Evolutionary conservation across 2,329 filamentous ascomycete species (phyloP), one percentile per base, ranked within the genome.

Genomic region (Knufia petricola): DNA sequence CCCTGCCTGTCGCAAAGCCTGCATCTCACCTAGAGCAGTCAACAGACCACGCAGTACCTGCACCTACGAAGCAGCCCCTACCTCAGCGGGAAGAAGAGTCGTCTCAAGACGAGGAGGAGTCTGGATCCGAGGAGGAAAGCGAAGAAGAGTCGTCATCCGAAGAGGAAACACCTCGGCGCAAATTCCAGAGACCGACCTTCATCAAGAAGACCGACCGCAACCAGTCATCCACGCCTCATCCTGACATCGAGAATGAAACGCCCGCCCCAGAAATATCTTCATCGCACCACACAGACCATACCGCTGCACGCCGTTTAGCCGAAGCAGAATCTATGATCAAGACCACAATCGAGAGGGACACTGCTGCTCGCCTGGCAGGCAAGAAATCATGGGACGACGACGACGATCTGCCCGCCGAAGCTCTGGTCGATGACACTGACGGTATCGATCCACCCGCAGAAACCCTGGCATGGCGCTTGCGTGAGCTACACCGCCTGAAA

Each of bases 401-500:
- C 48, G 69, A 74, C 45, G 77, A 81, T n/a, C 78, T 81, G 3
- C 76, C 77, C 19, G 79, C 79, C 21, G 79, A 79, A 50, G 80
- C 81, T 28, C 85, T 86, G 41, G 82, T 96, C 17, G 87, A 96
- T 65, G 92, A 95, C 60, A 86, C 83, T 1, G 92, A 98, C 63
- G 87, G 81, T 30, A 60, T 89, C 2, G 88, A 96, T 64, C 85
- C 87, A 0, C 88, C 85, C 54, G 88, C 87, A 6, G 92, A 98
- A 66, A 79, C 84, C 54, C 88, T 88, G 4, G 88, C 89, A 0
- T 98, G 92, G 90, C 92, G 90, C 63, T 75, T 98, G 43, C 82
- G 92, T 42, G 92, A 98, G 68, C 75, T 98, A 36, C 84, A 83
- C 65, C 84, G 92, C 7, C 80, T 96, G 56, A 89, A 90, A 69